Percentiles rank a stretch among this genome's conserved stretches.
phyloP scores from a whole-genome alignment of 257 asterid genomes.

The Thymus mandschuricus region DNA sequence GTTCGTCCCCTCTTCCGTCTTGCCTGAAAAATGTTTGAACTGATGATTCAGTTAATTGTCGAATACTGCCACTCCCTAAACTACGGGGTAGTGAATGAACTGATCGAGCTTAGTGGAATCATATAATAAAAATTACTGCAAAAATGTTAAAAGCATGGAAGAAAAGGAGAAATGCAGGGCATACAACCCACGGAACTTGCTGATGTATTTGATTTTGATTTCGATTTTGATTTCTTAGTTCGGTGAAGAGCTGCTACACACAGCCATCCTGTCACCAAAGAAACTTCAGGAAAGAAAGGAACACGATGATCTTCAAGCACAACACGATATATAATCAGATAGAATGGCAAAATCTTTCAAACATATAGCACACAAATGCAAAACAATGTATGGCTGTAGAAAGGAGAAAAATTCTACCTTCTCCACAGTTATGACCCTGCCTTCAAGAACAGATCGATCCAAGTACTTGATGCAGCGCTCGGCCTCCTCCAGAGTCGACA shows the following conservation, averaged over 20 bases:
- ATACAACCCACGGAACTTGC: conserved; percentile 94
- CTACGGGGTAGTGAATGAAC: background rate
- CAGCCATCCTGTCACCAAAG: conserved; percentile 86
- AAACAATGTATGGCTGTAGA: background rate
- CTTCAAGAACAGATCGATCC: conserved; percentile 82
- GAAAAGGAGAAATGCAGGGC: conserved; percentile 73
- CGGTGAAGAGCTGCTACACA: conserved; percentile 98
- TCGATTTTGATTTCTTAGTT: conserved; percentile 77
- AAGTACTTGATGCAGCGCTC: conserved; percentile 77
- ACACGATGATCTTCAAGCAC: conserved; percentile 44
- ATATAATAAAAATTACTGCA: background rate
- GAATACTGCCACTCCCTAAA: background rate
- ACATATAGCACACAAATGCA: background rate
- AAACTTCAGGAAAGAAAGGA: conserved; percentile 60
- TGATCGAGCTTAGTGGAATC: background rate
- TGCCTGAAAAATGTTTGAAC: conserved; percentile 49
- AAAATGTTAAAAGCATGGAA: conserved; percentile 27
- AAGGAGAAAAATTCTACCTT: conserved; percentile 52
- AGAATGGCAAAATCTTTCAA: background rate
- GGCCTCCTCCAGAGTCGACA: conserved; percentile 74
- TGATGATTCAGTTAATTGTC: too few species aligned
- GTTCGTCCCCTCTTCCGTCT: conserved; percentile 87
- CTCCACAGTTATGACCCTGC: conserved; percentile 90
- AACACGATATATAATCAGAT: conserved; percentile 5
- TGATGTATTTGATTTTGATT: conserved; percentile 64